phyloP scores from a whole-genome alignment of 2,329 filamentous ascomycete genomes.

The Pseudopyricularia cyperi region DNA sequence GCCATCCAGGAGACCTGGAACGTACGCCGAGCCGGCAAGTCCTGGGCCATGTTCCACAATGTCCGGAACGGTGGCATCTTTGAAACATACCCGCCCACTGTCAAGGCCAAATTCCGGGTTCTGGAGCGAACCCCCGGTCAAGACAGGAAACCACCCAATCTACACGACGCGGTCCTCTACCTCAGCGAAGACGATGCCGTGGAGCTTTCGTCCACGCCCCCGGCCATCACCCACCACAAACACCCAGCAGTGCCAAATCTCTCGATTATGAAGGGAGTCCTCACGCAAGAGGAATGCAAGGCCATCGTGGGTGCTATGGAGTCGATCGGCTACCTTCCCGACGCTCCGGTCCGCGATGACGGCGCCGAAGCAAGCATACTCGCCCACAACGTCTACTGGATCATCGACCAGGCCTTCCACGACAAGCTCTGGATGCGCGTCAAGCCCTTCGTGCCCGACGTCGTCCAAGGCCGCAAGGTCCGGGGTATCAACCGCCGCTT shows the following conservation, averaged over 20 bases:
- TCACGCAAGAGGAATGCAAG: conserved; percentile 48
- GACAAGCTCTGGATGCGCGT: conserved; percentile 51
- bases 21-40: neutral
- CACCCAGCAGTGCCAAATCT: conserved; percentile 53
- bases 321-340: conserved; percentile 50
- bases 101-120: conserved; percentile 33
- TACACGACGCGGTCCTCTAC: conserved; percentile 53
- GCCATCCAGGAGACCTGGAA: conserved; percentile 50
- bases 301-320: conserved; percentile 56
- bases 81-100: conserved; percentile 19
- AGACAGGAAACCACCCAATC: conserved; percentile 53
- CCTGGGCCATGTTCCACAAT: conserved; percentile 26
- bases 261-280: conserved; percentile 44
- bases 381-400: conserved; percentile 65
- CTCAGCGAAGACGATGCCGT: conserved; percentile 46
- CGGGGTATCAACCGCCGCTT: conserved; percentile 57
- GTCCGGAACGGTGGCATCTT: conserved; percentile 47
- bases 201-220: conserved; percentile 27
- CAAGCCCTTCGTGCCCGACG: conserved; percentile 39
- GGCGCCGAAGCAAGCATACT: conserved; percentile 47
- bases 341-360: conserved; percentile 53
- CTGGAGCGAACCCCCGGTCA: conserved; percentile 49
- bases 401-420: conserved; percentile 50
- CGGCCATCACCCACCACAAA: conserved; percentile 37
- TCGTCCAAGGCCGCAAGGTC: conserved; percentile 40